Percentiles rank a stretch among this genome's conserved stretches.
phyloP scores from a whole-genome alignment of 2,329 filamentous ascomycete genomes.

The Ramularia collo-cygni region DNA sequence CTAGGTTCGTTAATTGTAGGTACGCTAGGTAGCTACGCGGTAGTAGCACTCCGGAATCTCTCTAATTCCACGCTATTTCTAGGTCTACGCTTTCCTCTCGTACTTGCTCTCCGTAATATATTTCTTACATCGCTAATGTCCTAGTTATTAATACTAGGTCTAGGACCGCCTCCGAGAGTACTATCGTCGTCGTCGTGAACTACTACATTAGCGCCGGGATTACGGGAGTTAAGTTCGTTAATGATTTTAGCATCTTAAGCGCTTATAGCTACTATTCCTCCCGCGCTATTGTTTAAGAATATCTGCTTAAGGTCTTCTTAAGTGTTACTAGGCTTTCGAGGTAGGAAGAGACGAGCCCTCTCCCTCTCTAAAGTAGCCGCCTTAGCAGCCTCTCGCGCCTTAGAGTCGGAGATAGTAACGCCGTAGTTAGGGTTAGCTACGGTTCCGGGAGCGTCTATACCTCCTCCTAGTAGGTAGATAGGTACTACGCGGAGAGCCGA shows the following conservation, averaged over 20 bases:
- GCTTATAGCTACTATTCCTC: conserved; percentile 18
- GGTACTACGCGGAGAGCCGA: conserved; percentile 79
- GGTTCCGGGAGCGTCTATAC: conserved; percentile 53
- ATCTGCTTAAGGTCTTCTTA: conserved; percentile 15
- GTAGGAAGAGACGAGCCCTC: conserved; percentile 56
- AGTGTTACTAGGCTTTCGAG: conserved; percentile 24
- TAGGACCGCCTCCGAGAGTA: conserved; percentile 27
- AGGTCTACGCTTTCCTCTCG: conserved; percentile 37
- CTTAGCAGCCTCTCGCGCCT: conserved; percentile 56
- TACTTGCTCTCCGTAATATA: conserved; percentile 39
- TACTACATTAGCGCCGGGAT: conserved; percentile 34
- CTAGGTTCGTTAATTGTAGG: conserved; percentile 24
- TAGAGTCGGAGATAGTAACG: conserved; percentile 64
- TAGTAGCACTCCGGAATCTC: conserved; percentile 6
- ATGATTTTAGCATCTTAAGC: conserved; percentile 32
- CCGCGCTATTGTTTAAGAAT: conserved; percentile 12
- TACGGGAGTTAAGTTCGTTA: conserved; percentile 38
- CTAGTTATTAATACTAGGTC: conserved; percentile 37
- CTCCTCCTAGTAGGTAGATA: conserved; percentile 74
- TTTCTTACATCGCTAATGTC: conserved; percentile 43
- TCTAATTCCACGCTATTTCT: too few species aligned
- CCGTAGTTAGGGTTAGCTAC: conserved; percentile 71
- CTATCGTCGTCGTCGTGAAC: conserved; percentile 35
- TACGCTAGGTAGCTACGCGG: conserved; percentile 11
- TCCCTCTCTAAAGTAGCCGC: conserved; percentile 45